Base-by-base conservation (phyloP, 352 stramenopile genomes). In the Phytophthora constricta region DNA sequence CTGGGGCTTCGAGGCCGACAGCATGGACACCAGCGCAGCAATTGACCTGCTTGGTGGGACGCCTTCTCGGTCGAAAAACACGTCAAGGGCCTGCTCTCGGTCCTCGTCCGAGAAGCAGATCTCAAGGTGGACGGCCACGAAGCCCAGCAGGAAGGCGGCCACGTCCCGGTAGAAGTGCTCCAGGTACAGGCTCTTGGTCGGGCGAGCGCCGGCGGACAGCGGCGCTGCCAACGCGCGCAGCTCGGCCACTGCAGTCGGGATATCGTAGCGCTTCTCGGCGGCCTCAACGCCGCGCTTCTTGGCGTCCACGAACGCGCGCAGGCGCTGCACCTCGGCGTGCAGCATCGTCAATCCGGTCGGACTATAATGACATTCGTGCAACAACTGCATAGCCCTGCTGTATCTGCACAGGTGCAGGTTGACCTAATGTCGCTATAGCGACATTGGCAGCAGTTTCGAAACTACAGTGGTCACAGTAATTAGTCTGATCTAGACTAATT, bases 141-240 rank as follows among this genome's bases (percentile, higher is more conserved):
- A 91, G 11, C 61, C 60, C 43, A 93, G 46, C 27, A 90, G 17
- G 31, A 91, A 90, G 13, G 49, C 54, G 8, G 70, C 58, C 14
- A 91, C 68, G 2, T 91, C 82, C 4, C 83, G 77, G 46, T 91
- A 93, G 49, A 86, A 79, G 19, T 62, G 14, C 17, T 85, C 76
- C 26, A 90, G 17, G 42, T 84, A 93, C 34, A 91, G 53, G 16
- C 26, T 42, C 82, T 93, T 42, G 68, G 7, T 64, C 53, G 11
- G 68, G 50, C 16, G 49, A 52, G 19, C 51, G 26, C 54, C n/a
- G 4, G 37, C n/a, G 11, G 16, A 46, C 22, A 92, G 61, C 8
- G 82, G 84, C n/a, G 46, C 60, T 17, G 64, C 57, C 13, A 92
- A 70, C 27, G 83, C 50, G 16, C 65, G 33, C 17, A 92, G 58